Conservation (phyloP, 129 eudicot species). For the Mikania micrantha region DNA sequence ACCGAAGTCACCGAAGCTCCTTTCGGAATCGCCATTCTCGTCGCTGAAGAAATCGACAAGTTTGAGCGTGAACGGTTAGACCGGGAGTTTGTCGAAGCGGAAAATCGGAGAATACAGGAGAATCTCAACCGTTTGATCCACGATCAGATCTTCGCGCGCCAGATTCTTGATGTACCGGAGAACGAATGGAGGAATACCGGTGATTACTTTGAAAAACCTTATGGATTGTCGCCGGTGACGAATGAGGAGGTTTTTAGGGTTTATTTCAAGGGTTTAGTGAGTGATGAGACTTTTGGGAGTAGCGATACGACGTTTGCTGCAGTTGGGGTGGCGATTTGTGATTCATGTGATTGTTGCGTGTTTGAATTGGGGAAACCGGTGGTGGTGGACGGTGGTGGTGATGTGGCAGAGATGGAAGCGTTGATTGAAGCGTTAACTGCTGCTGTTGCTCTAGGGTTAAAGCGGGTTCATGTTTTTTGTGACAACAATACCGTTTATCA, state of each 20-base stretch:
- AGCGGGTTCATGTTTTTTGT: slow-evolving; percentile 30
- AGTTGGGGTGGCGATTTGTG: slow-evolving; percentile 55
- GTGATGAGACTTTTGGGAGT: slow-evolving; percentile 14
- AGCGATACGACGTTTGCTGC: slow-evolving; percentile 31
- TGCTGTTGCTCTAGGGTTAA: slow-evolving; percentile 36
- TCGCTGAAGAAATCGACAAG: slow-evolving; percentile 40
- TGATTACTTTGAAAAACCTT: slow-evolving; percentile 40
- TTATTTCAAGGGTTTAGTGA: slow-evolving; percentile 56
- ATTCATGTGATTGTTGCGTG: slow-evolving; percentile 30
- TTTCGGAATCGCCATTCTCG: slow-evolving; percentile 18
- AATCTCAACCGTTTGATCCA: slow-evolving; percentile 50
- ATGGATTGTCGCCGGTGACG: slow-evolving; percentile 15
- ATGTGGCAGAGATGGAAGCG: slow-evolving; percentile 40
- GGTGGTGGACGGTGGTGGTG: not conserved
- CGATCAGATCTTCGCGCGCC: slow-evolving; percentile 58
- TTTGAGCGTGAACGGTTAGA: slow-evolving; percentile 34
- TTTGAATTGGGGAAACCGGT: slow-evolving; percentile 43
- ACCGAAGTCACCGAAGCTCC: slow-evolving; percentile 14
- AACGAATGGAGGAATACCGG: slow-evolving; percentile 50
- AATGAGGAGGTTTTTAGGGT: slow-evolving; percentile 34
- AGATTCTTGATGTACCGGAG: slow-evolving; percentile 39
- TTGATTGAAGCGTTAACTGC: slow-evolving; percentile 58
- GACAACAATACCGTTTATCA: slow-evolving; percentile 26
- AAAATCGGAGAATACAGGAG: slow-evolving; percentile 13
- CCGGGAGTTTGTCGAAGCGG: slow-evolving; percentile 24